phyloP scores from a whole-genome alignment of 2,329 filamentous ascomycete species.

The Rachicladosporium sp. region DNA sequence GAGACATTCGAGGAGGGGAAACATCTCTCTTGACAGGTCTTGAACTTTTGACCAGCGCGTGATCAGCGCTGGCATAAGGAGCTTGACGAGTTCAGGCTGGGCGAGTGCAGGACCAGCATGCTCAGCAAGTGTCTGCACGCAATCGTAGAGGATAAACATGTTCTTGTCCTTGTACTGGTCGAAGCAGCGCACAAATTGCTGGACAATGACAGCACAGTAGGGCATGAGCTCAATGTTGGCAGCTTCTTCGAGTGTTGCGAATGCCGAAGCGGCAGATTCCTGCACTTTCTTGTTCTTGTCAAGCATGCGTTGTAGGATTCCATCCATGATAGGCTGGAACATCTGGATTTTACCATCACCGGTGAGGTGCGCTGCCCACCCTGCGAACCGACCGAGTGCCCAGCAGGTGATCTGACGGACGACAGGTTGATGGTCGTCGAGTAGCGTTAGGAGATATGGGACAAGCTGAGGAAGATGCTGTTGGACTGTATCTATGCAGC shows the following conservation, averaged over 20 bases:
- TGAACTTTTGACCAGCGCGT: slow-evolving; percentile 74
- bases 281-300: slow-evolving; percentile 97
- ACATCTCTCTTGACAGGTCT: slow-evolving; percentile 84
- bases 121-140: slow-evolving; percentile 91
- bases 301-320: slow-evolving; percentile 85
- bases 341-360: slow-evolving; percentile 59
- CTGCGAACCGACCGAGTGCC: slow-evolving; percentile 86
- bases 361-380: slow-evolving; percentile 72
- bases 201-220: slow-evolving; percentile 81
- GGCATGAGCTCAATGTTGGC: slow-evolving; percentile 68
- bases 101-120: slow-evolving; percentile 73
- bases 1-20: slow-evolving; percentile 89
- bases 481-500: slow-evolving; percentile 78
- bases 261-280: slow-evolving; percentile 88
- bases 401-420: slow-evolving; percentile 96
- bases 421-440: slow-evolving; percentile 76
- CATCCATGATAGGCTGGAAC: slow-evolving; percentile 96
- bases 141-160: slow-evolving; percentile 98
- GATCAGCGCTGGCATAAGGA: slow-evolving; percentile 88
- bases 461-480: slow-evolving; percentile 85
- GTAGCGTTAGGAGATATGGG: slow-evolving; percentile 74
- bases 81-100: slow-evolving; percentile 62
- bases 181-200: slow-evolving; percentile 87
- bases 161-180: slow-evolving; percentile 95
- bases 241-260: slow-evolving; percentile 91